These are phyloP conservation scores for Candolleomyces efflorescens DNA, from an alignment of 768 basidiomycete genomes.

Conservation along the genomic window DNA sequence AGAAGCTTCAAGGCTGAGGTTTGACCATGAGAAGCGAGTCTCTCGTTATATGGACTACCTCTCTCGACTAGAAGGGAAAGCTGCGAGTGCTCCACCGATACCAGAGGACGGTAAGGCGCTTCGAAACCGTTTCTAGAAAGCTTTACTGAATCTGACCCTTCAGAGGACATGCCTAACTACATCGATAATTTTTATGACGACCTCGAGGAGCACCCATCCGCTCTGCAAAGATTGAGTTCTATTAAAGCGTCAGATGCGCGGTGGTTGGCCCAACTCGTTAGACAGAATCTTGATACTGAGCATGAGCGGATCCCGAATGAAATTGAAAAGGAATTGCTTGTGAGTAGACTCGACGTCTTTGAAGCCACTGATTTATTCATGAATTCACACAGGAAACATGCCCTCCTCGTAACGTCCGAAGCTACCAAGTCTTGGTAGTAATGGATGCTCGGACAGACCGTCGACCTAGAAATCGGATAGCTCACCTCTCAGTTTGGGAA, in stretches of 20 bases:
- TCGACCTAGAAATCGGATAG: conserved; percentile 52
- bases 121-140: not conserved
- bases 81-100: conserved; percentile 35
- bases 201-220: conserved; percentile 53
- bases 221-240: conserved; percentile 37
- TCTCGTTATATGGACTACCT: conserved; percentile 53
- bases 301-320: conserved; percentile 49
- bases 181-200: conserved; percentile 59
- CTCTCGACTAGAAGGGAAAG: conserved; percentile 58
- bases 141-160: not conserved
- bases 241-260: conserved; percentile 47
- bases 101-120: conserved; percentile 28
- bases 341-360: conserved; percentile 25
- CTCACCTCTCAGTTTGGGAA: conserved; percentile 85
- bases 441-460: conserved; percentile 56
- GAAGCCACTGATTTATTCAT: not conserved
- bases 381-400: conserved; percentile 41
- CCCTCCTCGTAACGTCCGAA: conserved; percentile 71
- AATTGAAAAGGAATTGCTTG: conserved; percentile 71
- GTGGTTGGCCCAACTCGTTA: conserved; percentile 56
- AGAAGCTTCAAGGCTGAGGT: conserved; percentile 54
- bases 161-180: conserved; percentile 41
- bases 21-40: conserved; percentile 53
- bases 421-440: conserved; percentile 69
- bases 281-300: conserved; percentile 43